Conservation (phyloP, 1,139 yeast genomes). For the Candida sp. region DNA sequence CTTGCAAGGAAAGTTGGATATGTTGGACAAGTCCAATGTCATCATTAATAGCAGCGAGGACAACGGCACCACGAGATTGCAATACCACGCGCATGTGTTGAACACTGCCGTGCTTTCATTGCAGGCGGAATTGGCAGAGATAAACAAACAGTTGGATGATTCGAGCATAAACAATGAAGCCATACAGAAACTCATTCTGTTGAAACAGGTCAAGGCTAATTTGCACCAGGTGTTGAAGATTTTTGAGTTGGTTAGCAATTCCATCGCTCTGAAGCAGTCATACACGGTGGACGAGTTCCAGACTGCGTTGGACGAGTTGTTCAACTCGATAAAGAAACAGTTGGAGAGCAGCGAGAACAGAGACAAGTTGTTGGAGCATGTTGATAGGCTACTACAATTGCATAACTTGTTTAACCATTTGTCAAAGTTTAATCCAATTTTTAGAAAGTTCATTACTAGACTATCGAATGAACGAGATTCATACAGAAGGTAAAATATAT, state of each 20-base stretch:
- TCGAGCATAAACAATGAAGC: constrained; percentile 20
- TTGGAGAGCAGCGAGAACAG: constrained; percentile 17
- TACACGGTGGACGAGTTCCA: constrained; percentile 33
- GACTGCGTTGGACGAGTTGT: constrained; percentile 40
- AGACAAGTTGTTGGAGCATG: constrained; percentile 30
- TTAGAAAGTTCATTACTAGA: constrained; percentile 35
- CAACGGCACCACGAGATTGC: constrained; percentile 48
- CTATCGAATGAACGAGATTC: constrained; percentile 12
- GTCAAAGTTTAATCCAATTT: constrained; percentile 49
- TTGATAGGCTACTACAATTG: constrained; percentile 49
- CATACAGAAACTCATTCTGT: constrained; percentile 43
- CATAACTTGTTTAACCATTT: constrained; percentile 57
- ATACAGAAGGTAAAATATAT: constrained; percentile 2
- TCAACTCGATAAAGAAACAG: constrained; percentile 30
- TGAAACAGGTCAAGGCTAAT: constrained; percentile 48
- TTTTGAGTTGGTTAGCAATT: constrained; percentile 41
- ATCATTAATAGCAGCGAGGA: constrained; percentile 23
- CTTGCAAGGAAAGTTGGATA: constrained; percentile 45
- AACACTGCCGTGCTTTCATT: constrained; percentile 60
- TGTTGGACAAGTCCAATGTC: constrained; percentile 25
- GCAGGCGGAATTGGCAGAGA: constrained; percentile 47
- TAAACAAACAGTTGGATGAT: constrained; percentile 25
- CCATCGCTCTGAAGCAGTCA: constrained; percentile 15
- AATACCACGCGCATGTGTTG: constrained; percentile 65
- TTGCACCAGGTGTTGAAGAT: constrained; percentile 47